These are phyloP conservation scores for Kwoniella bestiolae DNA, from an alignment of 768 basidiomycete genomes.

Conservation along the genomic window DNA sequence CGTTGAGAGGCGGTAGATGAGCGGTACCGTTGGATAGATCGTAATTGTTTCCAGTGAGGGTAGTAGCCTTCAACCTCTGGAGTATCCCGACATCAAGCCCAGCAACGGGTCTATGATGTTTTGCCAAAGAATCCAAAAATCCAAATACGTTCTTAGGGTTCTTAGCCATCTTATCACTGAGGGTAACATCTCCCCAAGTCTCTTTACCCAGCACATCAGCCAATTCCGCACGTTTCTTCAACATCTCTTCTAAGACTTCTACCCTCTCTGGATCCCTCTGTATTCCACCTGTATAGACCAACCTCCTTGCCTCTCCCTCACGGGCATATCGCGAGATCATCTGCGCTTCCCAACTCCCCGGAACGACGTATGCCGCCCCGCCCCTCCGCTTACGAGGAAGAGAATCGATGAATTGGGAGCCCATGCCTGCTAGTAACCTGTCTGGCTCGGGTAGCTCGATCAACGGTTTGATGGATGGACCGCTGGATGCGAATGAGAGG, in stretches of 20 bases:
- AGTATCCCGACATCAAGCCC: conserved; percentile 70
- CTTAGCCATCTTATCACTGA: conserved; percentile 97
- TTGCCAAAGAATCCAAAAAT: conserved; percentile 80
- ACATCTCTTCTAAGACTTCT: conserved; percentile 72
- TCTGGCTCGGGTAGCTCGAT: conserved; percentile 55
- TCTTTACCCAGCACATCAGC: conserved; percentile 81
- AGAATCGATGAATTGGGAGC: conserved; percentile 50
- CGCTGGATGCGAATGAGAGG: conserved; percentile 57
- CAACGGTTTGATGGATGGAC: conserved; percentile 33
- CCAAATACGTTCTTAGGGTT: conserved; percentile 86
- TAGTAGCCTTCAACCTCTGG: conserved; percentile 70
- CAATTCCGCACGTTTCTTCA: conserved; percentile 77
- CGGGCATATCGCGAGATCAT: conserved; percentile 91
- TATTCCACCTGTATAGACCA: conserved; percentile 81
- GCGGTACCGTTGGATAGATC: conserved; percentile 12
- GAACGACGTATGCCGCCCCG: conserved; percentile 66
- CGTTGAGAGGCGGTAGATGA: conserved; percentile 67
- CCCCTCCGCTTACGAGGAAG: conserved; percentile 29
- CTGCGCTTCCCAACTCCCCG: conserved; percentile 84
- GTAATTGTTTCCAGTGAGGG: conserved; percentile 60
- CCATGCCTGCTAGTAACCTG: conserved; percentile 51
- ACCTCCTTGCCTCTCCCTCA: conserved; percentile 76
- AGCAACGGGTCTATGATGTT: conserved; percentile 79
- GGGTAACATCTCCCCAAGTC: conserved; percentile 83
- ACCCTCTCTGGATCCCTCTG: conserved; percentile 72